Base-by-base conservation (phyloP, 164 flowering plant genomes). In the Taxillus chinensis region DNA sequence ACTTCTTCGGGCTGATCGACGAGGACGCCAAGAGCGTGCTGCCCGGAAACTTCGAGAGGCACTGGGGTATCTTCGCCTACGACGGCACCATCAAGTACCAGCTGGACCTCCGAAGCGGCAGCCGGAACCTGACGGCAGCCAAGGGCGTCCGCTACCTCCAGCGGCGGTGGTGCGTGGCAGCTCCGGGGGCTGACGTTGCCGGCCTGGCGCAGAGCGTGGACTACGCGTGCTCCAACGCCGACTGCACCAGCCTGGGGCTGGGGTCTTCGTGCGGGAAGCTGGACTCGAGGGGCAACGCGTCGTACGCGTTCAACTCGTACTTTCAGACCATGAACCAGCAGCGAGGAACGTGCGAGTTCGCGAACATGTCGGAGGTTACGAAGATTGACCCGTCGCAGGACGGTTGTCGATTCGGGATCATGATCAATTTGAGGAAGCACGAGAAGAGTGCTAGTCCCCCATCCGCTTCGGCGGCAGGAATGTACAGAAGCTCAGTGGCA, bases 31-130 rank as follows among this genome's bases (percentile, higher is more conserved):
- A 91, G 73, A 84, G 93, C 76, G 67, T 81, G 8, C 63, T 56
- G 1, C 95, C 99, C 0, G 97, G 99, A 37, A 87, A 84, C 41
- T 91, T 91, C 45, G 97, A 95, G 77, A 69, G 99, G 48, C 99
- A 95, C 61, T 95, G 99, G 96, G 99, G 99, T 0, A 37, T 95
- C 11, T 91, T 89, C 64, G 11, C 82, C 50, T 95, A 42, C 45
- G 96, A 95, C 54, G 97, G 99, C 2, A 37, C 78, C 3, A 39
- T 86, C 16, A 95, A 95, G 57, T 91, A 95, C 74, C 57, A 61
- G 0, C 56, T 95, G 39, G 61, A 77, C 41, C 3, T 87, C 56
- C 86, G 85, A 0, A 70, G 57, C 0, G 80, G 82, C 3, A 60
- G 80, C 2, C 63, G 67, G 41, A 64, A 39, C 0, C 66, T 91